These are phyloP conservation scores for Sporothrix dimorphospora DNA, from an alignment of 2,329 filamentous ascomycete species.

Conservation along the genomic window DNA sequence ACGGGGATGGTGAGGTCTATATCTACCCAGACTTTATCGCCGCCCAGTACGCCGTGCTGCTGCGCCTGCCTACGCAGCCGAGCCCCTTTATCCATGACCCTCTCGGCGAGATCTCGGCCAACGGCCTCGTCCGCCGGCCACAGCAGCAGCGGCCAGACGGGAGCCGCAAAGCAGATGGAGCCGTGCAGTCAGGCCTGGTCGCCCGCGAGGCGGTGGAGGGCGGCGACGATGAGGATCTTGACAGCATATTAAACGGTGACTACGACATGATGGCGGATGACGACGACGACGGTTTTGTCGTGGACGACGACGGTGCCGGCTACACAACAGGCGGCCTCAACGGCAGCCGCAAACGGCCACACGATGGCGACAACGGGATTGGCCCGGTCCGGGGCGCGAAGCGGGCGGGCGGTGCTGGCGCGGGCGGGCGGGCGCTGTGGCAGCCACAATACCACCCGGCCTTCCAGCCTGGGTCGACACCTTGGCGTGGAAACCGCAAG, in stretches of 20 bases:
- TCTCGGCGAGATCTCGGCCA: slow-evolving; percentile 68
- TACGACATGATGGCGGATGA: slow-evolving; percentile 53
- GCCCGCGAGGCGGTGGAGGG: slow-evolving; percentile 22
- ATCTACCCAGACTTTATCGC: slow-evolving; percentile 76
- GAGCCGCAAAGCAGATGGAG: neutral
- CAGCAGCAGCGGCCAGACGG: slow-evolving; percentile 15
- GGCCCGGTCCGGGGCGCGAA: slow-evolving; percentile 51
- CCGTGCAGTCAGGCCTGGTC: slow-evolving; percentile 17
- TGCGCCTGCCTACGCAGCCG: slow-evolving; percentile 66
- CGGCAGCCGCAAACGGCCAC: slow-evolving; percentile 53
- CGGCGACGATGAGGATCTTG: slow-evolving; percentile 26
- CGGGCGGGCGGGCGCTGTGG: slow-evolving; percentile 39
- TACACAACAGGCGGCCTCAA: slow-evolving; percentile 62
- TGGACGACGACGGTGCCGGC: slow-evolving; percentile 92
- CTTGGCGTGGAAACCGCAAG: slow-evolving; percentile 91
- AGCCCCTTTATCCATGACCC: slow-evolving; percentile 87
- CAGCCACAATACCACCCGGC: slow-evolving; percentile 75
- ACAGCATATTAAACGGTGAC: slow-evolving; percentile 61
- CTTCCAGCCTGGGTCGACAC: slow-evolving; percentile 93
- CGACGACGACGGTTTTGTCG: slow-evolving; percentile 78
- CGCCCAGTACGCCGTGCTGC: slow-evolving; percentile 58
- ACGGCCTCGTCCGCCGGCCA: slow-evolving; percentile 44
- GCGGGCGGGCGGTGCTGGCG: slow-evolving; percentile 45
- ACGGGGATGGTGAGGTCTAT: slow-evolving; percentile 88
- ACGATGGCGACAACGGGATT: slow-evolving; percentile 52